These are phyloP conservation scores for Sphaerosporella brunnea DNA, from an alignment of 495 filamentous ascomycete genomes.

Conservation along the genomic window DNA sequence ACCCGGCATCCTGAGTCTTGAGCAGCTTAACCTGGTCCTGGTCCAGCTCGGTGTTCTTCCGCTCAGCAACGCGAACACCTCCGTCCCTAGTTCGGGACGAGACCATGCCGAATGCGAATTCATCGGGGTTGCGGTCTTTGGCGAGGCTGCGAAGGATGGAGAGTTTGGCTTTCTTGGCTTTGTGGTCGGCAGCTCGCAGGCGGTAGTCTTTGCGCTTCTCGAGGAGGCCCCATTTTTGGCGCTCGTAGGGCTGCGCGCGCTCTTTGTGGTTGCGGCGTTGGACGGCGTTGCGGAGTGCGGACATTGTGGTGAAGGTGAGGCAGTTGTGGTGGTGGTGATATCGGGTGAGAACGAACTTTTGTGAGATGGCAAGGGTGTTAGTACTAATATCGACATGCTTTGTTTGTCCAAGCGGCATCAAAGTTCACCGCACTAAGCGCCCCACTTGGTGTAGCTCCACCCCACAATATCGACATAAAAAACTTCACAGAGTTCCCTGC, in stretches of 20 bases:
- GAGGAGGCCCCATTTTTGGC: slow-evolving; percentile 64
- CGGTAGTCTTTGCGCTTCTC: slow-evolving; percentile 82
- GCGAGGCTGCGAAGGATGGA: slow-evolving; percentile 65
- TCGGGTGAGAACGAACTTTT: too few relatives aligned
- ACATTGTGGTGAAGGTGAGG: slow-evolving; percentile 54
- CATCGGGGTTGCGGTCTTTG: slow-evolving; percentile 78
- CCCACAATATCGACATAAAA: too few relatives aligned
- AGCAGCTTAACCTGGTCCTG: slow-evolving; percentile 63
- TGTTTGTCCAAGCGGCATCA: too few relatives aligned
- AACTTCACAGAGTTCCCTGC: too few relatives aligned
- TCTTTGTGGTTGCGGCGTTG: slow-evolving; percentile 64
- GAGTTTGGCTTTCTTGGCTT: slow-evolving; percentile 62
- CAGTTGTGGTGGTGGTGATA: neutral
- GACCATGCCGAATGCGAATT: slow-evolving; percentile 91
- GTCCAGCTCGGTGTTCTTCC: slow-evolving; percentile 31
- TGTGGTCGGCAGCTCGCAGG: slow-evolving; percentile 75
- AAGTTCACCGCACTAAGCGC: too few relatives aligned
- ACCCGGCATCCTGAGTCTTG: slow-evolving; percentile 92
- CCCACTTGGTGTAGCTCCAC: too few relatives aligned
- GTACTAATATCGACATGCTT: too few relatives aligned
- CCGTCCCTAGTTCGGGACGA: slow-evolving; percentile 38
- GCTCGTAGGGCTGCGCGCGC: slow-evolving; percentile 67
- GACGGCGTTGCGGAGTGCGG: slow-evolving; percentile 65
- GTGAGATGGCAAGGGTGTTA: too few relatives aligned
- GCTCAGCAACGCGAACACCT: slow-evolving; percentile 40